phyloP scores from a whole-genome alignment of 2,329 filamentous ascomycete species.

The Diplodia scrobiculata region DNA sequence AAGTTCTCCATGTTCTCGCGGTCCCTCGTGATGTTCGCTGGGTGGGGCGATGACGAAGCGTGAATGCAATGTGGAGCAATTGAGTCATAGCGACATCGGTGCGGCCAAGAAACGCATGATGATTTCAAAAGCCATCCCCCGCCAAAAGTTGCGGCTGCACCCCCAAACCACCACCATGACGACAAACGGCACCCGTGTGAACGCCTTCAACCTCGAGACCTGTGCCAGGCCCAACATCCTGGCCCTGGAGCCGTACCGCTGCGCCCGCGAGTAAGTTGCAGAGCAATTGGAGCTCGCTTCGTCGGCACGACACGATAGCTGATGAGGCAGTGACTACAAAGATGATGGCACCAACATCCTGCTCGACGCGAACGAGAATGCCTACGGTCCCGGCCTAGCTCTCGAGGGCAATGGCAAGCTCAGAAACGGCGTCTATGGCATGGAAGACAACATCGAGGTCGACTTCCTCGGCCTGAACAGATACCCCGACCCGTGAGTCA shows the following conservation, averaged over 20 bases:
- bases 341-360: slow-evolving; percentile 95
- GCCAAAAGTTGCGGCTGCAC: slow-evolving; percentile 19
- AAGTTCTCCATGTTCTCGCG: slow-evolving; percentile 17
- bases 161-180: slow-evolving; percentile 16
- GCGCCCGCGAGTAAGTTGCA: slow-evolving; percentile 55
- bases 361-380: slow-evolving; percentile 97
- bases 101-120: slow-evolving; percentile 23
- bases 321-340: slow-evolving; percentile 81
- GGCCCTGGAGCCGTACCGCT: slow-evolving; percentile 57
- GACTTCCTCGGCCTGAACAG: slow-evolving; percentile 84
- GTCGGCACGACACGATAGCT: slow-evolving; percentile 36
- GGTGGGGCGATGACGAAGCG: slow-evolving; percentile 22
- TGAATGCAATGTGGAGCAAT: slow-evolving; percentile 20
- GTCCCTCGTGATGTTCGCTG: slow-evolving; percentile 13
- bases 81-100: slow-evolving; percentile 29
- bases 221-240: slow-evolving; percentile 58
- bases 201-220: slow-evolving; percentile 52
- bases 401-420: slow-evolving; percentile 54
- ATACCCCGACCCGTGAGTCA: slow-evolving; percentile 80
- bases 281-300: slow-evolving; percentile 30
- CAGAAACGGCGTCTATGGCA: slow-evolving; percentile 46
- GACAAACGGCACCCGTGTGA: slow-evolving; percentile 28
- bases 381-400: slow-evolving; percentile 79
- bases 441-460: slow-evolving; percentile 58
- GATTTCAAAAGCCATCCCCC: slow-evolving; percentile 17